A percentile compares a stretch with the other conserved stretches of the same genome.
Evolutionary conservation across 2,329 filamentous ascomycete genomes (phyloP).

Genomic region (Aspergillus hiratsukae): DNA sequence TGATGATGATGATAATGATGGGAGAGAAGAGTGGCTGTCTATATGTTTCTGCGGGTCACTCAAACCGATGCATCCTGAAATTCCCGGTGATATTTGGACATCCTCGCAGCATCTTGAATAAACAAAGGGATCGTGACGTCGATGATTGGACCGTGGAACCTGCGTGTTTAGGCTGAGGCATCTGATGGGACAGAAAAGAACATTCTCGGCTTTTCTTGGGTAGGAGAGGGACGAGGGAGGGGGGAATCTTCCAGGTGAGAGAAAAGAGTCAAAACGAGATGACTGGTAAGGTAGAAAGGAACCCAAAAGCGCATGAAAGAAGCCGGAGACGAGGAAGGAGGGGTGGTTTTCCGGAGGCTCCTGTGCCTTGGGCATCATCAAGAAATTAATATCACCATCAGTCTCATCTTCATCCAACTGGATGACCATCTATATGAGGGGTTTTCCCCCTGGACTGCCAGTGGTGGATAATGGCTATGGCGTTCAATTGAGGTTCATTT

Average conservation of each 20-base stretch:
- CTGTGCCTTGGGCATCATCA: background rate
- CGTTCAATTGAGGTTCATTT: background rate
- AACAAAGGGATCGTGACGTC: conserved; percentile 9
- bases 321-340: background rate
- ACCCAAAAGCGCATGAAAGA: background rate
- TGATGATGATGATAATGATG: background rate
- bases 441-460: background rate
- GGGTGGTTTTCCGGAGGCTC: background rate
- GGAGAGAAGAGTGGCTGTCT: conserved; percentile 5
- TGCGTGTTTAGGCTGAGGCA: conserved; percentile 3
- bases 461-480: background rate
- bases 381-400: background rate
- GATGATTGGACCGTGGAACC: conserved; percentile 13
- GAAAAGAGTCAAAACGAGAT: background rate
- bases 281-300: background rate
- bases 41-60: conserved; percentile 7
- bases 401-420: background rate
- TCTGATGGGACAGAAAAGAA: conserved; percentile 9
- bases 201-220: conserved; percentile 14
- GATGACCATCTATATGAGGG: background rate
- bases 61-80: conserved; percentile 9
- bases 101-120: conserved; percentile 8
- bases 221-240: background rate
- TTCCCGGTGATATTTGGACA: conserved; percentile 10
- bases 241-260: background rate